Base-by-base conservation (phyloP, 2,329 filamentous ascomycete genomes). In the Cryphonectria naterciae region DNA sequence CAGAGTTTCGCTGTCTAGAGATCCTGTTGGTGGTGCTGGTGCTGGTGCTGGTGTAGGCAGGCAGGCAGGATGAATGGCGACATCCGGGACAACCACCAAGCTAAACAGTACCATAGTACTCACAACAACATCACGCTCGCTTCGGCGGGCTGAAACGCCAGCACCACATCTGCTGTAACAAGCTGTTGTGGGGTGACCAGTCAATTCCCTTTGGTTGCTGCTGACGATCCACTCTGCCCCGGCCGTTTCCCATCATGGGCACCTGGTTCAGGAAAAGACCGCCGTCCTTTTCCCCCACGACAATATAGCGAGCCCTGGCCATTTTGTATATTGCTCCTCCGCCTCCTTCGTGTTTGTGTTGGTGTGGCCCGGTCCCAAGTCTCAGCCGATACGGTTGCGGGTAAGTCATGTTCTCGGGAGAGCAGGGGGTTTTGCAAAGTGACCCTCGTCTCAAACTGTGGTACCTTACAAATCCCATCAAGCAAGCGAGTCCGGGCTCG, bases 81-180 rank as follows among this genome's bases (percentile, higher is more conserved):
- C 61, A 46, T 15, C 61, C n/a, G 37, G 61, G 22, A 64, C 61
- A 46, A 8, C 61, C 39, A 43, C 32, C 25, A 28, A 28, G n/a
- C 61, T 46, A 8, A 22, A n/a, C n/a, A 13, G 37, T 13, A 39
- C 37, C 37, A 39, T 39, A 39, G 37, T 49, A 10, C 19, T 49
- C 11, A 11, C 46, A 49, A 49, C 37, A 39, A 39, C 39, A 46
- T 43, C 61, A 43, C 39, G n/a, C 61, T 64, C 61, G 61, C 61
- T 43, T 64, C 39, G 39, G 39, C 61, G 39, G 61, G 61, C 61
- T 64, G 61, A 64, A 64, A 64, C 61, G 61, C 58, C 58, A 61
- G 58, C 58, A 61, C 32, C 58, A 39, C 61, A 46, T 37, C 15
- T 64, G 39, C 22, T 62, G 60, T 35, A 58, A 39, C 32, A 19